Evolutionary conservation across 2,329 filamentous ascomycete species (phyloP), one percentile per base, ranked within the genome.

Genomic region (Lasiodiplodia sp.): DNA sequence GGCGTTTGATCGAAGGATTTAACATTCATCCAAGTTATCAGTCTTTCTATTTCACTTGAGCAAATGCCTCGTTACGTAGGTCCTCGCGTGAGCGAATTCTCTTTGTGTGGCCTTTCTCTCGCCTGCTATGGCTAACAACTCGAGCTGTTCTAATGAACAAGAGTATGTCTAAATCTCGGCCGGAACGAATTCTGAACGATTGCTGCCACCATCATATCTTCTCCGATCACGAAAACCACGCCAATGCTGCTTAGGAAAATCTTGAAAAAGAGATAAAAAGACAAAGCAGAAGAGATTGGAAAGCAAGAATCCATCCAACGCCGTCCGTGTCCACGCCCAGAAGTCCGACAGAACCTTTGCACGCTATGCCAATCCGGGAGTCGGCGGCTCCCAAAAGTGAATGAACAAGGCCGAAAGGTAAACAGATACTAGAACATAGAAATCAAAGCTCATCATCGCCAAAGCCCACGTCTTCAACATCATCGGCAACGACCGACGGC

Each of bases 371-470:
- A 51, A 63, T 44, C 40, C 34, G 25, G 16, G 34, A 63, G 44
- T 7, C 21, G 18, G 21, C 44, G n/a, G 31, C 44, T 4, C 44
- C 23, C 56, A 14, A 23, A 23, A 44, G 37, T 7, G 37, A 64
- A 51, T 4, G n/a, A 52, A 52, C n/a, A n/a, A 52, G 21, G 31
- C 28, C 38, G 12, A 52, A 23, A 52, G 6, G 40, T n/a, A 34
- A n/a, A 28, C 10, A 21, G 18, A 37, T 1, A 14, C 12, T 18
- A 31, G 21, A 14, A 62, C 4, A 21, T 3, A 21, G n/a, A 28
- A 40, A 31, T 67, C 53, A 68, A 31, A 62, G 56, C 56, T 62
- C 66, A 21, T 56, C 66, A 21, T 68, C 56, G 8, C 57, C 66
- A n/a, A 67, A 25, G 7, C 44, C 55, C 44, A 31, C 31, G 4